Conservation (phyloP, 495 filamentous ascomycete genomes). For the Saxispiralis lemnorum region DNA sequence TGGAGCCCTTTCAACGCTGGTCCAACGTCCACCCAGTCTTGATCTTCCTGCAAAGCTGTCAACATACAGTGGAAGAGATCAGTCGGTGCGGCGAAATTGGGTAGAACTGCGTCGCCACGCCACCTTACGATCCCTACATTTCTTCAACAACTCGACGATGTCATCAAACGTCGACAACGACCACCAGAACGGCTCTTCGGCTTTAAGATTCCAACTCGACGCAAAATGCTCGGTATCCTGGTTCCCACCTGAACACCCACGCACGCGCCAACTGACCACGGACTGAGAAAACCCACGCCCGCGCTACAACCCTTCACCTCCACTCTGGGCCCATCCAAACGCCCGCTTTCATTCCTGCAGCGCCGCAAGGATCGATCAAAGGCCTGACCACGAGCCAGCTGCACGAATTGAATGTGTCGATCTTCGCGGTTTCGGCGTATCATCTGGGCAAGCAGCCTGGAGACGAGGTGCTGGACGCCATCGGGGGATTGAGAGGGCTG, state of each 20-base stretch:
- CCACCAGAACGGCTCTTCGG: too few relatives aligned
- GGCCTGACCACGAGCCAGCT: slow-evolving; percentile 86
- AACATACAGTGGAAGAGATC: too few relatives aligned
- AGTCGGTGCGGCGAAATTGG: too few relatives aligned
- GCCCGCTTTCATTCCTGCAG: slow-evolving; percentile 95
- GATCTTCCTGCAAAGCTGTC: too few relatives aligned
- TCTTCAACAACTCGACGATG: too few relatives aligned
- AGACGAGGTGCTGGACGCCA: slow-evolving; percentile 63
- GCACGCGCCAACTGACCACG: slow-evolving; percentile 4
- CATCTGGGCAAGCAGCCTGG: slow-evolving; percentile 90
- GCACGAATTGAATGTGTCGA: slow-evolving; percentile 66
- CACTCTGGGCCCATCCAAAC: slow-evolving; percentile 82
- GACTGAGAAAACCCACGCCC: slow-evolving; percentile 73
- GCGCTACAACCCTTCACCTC: slow-evolving; percentile 73
- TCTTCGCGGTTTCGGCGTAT: slow-evolving; percentile 95
- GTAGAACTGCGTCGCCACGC: too few relatives aligned
- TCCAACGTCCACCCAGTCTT: too few relatives aligned
- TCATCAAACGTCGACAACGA: too few relatives aligned
- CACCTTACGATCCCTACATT: too few relatives aligned
- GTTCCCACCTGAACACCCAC: neutral
- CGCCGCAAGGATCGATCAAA: slow-evolving; percentile 92
- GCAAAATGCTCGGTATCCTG: slow-evolving; percentile 17
- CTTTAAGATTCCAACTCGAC: slow-evolving; percentile 15
- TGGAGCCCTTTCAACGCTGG: too few relatives aligned
- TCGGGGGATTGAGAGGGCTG: slow-evolving; percentile 83